These are phyloP conservation scores for Dryadomyces quercivorus DNA, from an alignment of 2,329 filamentous ascomycete genomes.

Conservation along the genomic window DNA sequence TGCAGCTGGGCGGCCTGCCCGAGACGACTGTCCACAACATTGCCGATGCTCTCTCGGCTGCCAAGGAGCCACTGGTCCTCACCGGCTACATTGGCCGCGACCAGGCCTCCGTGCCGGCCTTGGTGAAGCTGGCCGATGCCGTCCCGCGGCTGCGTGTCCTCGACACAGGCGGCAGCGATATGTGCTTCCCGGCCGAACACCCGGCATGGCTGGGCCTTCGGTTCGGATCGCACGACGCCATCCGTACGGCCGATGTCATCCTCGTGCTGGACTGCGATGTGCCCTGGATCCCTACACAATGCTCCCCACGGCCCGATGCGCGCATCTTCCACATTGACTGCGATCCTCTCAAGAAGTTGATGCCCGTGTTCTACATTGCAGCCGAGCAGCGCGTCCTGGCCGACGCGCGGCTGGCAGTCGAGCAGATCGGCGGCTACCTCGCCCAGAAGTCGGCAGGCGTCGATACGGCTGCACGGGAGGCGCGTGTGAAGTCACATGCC, in stretches of 20 bases:
- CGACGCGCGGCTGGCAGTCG: constrained; percentile 50
- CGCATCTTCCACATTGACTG: constrained; percentile 53
- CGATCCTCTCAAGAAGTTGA: constrained; percentile 57
- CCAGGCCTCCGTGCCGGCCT: constrained; percentile 43
- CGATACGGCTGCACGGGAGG: constrained; percentile 31
- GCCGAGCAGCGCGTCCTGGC: constrained; percentile 55
- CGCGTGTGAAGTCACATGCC: constrained; percentile 44
- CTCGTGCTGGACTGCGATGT: constrained; percentile 82
- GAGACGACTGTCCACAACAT: constrained; percentile 43
- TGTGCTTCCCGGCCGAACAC: constrained; percentile 67
- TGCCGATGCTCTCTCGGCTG: constrained; percentile 48
- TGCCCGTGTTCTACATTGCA: constrained; percentile 61
- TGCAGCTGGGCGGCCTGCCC: constrained; percentile 51
- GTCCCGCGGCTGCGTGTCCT: constrained; percentile 59
- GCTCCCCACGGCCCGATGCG: constrained; percentile 38
- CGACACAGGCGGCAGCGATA: constrained; percentile 66
- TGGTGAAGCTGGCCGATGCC: constrained; percentile 55
- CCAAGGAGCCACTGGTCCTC: constrained; percentile 55
- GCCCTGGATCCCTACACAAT: constrained; percentile 79
- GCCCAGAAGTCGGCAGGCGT: neutral
- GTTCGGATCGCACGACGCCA: constrained; percentile 61
- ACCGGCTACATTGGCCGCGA: constrained; percentile 64
- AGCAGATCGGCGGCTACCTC: constrained; percentile 56
- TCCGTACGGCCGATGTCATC: constrained; percentile 71
- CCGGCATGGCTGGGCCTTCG: constrained; percentile 56